Evolutionary conservation across 352 stramenopile species (phyloP), one percentile per base, ranked within the genome.

Genomic region (Sclerospora graminicola): DNA sequence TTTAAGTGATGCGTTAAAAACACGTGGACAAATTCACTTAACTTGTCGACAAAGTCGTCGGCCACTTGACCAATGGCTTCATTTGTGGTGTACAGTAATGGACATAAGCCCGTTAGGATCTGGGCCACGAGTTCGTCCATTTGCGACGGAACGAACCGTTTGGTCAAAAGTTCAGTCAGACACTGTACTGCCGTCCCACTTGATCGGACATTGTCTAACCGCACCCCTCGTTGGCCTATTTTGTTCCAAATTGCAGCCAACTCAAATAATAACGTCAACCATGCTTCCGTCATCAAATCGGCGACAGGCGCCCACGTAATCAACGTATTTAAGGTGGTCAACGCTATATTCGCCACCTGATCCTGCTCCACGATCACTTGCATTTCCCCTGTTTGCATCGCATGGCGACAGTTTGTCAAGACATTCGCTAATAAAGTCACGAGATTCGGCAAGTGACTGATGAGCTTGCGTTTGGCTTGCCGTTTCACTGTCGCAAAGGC

Each of bases 1-100:
- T 79, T 77, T 11, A 91, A 34, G 42, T 91, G 79, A 10, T 84
- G 69, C 8, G 74, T 85, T 24, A 91, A 29, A 40, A 86, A 88
- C 2, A 64, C 35, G 49, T 91, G 73, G 1, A 88, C 71, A 32
- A 86, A 81, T 45, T 71, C 79, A 29, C 67, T 84, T 5, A 91
- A 44, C 49, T 87, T 87, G 60, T 87, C 75, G 27, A 87, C 44
- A 24, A 78, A 87, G 23, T 81, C 59, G 30, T 86, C 66, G 0
- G 60, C 76, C 4, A 69, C 70, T 27, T 49, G 66, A 1, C 78
- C 29, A 10, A 75, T 55, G n/a, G 80, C 69, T 9, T 80, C 67
- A 13, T 80, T 64, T 1, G 61, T 79, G 36, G 68, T 68, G 37
- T 88, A 70, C 21, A 88, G 36, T 23, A 88, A 44, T n/a, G 70